phyloP scores from a whole-genome alignment of 331 rosid species.

The Quercus tomentella region DNA sequence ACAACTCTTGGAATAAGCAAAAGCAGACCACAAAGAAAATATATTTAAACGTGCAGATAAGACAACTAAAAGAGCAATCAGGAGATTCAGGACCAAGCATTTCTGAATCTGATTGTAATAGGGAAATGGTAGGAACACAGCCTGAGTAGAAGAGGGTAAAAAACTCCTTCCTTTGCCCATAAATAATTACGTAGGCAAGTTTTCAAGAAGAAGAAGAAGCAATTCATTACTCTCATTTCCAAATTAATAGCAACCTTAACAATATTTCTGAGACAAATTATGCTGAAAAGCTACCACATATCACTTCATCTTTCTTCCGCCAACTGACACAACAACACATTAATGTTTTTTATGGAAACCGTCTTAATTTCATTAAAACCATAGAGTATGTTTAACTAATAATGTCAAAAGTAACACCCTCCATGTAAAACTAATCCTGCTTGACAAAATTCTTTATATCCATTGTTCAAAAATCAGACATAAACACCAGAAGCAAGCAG shows the following conservation, averaged over 20 bases:
- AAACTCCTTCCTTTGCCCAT: too few relatives aligned
- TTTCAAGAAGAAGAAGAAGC: background rate
- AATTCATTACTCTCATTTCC: background rate
- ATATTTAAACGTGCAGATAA: too few relatives aligned
- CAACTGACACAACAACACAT: background rate
- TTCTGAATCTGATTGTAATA: too few relatives aligned
- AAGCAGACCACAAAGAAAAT: too few relatives aligned
- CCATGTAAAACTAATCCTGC: conserved; percentile 29
- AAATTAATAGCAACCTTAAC: background rate
- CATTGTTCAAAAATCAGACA: conserved; percentile 42
- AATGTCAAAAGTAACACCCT: conserved; percentile 16
- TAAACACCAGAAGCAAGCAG: conserved; percentile 89
- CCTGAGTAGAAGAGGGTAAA: too few relatives aligned
- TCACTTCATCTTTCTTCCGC: background rate
- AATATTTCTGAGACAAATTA: background rate
- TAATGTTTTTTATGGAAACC: background rate
- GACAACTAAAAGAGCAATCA: too few relatives aligned
- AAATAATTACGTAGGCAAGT: background rate
- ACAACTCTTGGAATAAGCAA: too few relatives aligned
- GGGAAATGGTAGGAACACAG: too few relatives aligned
- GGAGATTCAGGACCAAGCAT: too few relatives aligned
- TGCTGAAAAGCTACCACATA: background rate
- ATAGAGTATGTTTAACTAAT: conserved; percentile 12
- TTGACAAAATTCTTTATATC: conserved; percentile 31
- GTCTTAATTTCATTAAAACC: conserved; percentile 6